Percentiles rank a stretch among this genome's conserved stretches.
These are phyloP conservation scores for Stereocaulon alpinum DNA, from an alignment of 495 filamentous ascomycete genomes.

Conservation along the genomic window DNA sequence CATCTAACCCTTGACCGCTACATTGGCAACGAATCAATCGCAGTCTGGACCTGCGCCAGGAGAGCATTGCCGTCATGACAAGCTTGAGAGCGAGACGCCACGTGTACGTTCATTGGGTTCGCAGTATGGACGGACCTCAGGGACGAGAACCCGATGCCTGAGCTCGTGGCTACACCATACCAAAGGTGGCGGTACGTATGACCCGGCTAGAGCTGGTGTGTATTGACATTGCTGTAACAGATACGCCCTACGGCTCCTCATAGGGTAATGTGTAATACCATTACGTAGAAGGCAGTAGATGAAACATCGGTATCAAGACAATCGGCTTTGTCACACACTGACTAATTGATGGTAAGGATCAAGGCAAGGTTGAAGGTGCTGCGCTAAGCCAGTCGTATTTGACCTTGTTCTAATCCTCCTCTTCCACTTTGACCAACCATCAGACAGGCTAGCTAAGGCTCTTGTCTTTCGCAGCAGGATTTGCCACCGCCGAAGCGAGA, in stretches of 20 bases:
- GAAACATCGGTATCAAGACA: background rate
- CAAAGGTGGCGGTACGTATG: no score
- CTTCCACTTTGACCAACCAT: background rate
- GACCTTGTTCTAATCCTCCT: background rate
- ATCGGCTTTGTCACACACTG: conserved; percentile 15
- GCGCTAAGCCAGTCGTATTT: background rate
- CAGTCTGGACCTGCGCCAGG: no score
- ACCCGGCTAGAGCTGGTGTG: background rate
- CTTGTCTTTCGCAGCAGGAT: background rate
- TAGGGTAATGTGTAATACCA: background rate
- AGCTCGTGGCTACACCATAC: no score
- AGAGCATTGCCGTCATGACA: no score
- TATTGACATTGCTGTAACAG: background rate
- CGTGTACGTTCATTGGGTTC: no score
- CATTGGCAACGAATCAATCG: no score
- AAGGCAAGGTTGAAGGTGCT: background rate
- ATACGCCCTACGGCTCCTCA: no score
- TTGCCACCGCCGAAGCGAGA: background rate
- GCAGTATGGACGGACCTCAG: no score
- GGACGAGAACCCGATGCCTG: no score
- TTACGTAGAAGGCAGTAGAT: background rate
- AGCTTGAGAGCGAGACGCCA: no score
- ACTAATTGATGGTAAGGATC: conserved; percentile 7
- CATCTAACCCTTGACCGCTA: no score
- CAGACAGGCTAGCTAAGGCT: background rate